Evolutionary conservation across 2,329 filamentous ascomycete genomes (phyloP), one percentile per base, ranked within the genome.

Genomic region (Aspergillus sp.): DNA sequence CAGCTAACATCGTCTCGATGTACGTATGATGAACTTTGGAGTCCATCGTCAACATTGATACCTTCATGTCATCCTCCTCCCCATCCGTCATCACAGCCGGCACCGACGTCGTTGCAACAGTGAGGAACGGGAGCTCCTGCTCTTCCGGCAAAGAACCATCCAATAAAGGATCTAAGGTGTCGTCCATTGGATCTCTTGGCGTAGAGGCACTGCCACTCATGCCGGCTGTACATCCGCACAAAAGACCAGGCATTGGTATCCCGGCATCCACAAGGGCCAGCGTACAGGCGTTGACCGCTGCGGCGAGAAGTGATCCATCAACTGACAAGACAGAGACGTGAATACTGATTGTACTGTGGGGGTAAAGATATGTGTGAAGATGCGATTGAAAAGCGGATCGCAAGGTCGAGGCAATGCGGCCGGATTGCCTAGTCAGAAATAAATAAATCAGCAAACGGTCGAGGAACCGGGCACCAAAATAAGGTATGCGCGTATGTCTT

Each of bases 231-330:
- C 91, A 96, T 6, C 93, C 91, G 21, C 88, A 87, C 3, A 98
- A 84, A 71, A 97, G 96, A 71, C 96, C 91, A 3, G 87, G 86
- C 93, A 98, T 97, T 23, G 95, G 95, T 19, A 99, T 89, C 52
- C 95, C 95, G 0, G 95, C 95, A 72, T 99, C 95, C 61, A 98
- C 88, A 21, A 98, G 85, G 0, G 95, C 95, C 12, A 99, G 85
- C 0, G 93, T 96, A 0, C 90, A 86, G 4, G 95, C 95, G 70
- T 99, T 99, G 66, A 98, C 81, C 46, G 93, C 91, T 0, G 92
- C 90, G 0, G 93, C 92, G 19, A 99, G 86, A 3, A 98, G 83
- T 0, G 90, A 93, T 27, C 95, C 95, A 73, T 99, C 95, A 65
- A 96, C 88, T 0, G 89, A 90, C 45, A 99, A 86, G 37, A 99